phyloP scores from a whole-genome alignment of 23 red algal genomes.

The Gracilaria gracilis region DNA sequence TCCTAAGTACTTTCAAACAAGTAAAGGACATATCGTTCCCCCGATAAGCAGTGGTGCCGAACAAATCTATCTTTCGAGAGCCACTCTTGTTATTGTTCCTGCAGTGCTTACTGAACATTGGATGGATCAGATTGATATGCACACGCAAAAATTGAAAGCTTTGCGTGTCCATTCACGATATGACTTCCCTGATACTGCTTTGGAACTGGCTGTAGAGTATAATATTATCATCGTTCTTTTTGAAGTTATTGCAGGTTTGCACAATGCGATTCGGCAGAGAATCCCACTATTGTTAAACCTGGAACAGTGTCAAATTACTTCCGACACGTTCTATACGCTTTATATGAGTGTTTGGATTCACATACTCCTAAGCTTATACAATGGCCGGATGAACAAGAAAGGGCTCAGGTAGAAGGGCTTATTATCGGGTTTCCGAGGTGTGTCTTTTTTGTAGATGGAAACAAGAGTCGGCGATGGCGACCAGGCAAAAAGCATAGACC shows the following conservation, averaged over 20 bases:
- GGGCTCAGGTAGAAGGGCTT: no score
- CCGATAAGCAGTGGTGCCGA: conserved; percentile 12
- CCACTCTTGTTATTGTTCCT: conserved; percentile 91
- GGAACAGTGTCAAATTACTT: no score
- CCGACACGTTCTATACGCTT: no score
- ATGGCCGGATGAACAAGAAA: no score
- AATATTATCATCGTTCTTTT: conserved; percentile 86
- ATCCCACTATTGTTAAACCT: conserved; percentile 62
- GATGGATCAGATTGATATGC: conserved; percentile 74
- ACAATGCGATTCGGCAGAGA: conserved; percentile 30
- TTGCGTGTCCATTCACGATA: neutral
- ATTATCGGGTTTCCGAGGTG: no score
- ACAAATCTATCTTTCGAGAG: conserved; percentile 66
- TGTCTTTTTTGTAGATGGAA: no score
- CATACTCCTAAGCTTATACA: no score
- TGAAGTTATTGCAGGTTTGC: conserved; percentile 59
- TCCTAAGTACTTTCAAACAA: conserved; percentile 3
- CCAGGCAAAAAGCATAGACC: no score
- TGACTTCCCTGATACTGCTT: conserved; percentile 38
- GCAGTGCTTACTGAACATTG: conserved; percentile 83
- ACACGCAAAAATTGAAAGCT: conserved; percentile 34
- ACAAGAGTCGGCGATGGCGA: no score
- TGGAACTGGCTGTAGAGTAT: conserved; percentile 54
- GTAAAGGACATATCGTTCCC: conserved; percentile 19
- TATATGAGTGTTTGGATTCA: no score